Evolutionary conservation across 257 asterid species (phyloP).

Genomic region (Vinca minor): DNA sequence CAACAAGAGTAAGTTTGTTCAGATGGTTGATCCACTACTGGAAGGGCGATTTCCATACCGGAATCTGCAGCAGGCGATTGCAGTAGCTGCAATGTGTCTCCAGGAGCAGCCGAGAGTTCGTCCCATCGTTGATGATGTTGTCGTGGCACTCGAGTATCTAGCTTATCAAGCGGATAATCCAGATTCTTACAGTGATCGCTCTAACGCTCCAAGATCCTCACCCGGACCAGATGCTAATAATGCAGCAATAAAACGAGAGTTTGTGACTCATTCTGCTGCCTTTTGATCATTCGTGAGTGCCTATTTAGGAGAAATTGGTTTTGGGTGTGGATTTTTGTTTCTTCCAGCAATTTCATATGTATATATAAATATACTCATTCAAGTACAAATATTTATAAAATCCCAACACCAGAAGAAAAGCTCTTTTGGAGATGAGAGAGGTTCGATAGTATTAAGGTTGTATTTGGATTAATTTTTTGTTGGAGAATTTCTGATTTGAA

Average conservation of each 20-base stretch:
- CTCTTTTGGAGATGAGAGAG: too few relatives aligned
- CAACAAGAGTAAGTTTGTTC: constrained; percentile 48
- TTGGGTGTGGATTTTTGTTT: not conserved
- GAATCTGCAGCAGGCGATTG: constrained; percentile 64
- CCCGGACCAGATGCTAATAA: constrained; percentile 25
- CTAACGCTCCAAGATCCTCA: constrained; percentile 33
- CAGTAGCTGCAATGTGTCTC: constrained; percentile 82
- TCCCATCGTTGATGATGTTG: constrained; percentile 60
- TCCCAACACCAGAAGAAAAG: too few relatives aligned
- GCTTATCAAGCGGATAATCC: constrained; percentile 40
- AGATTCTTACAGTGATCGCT: constrained; percentile 23
- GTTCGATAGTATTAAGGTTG: too few relatives aligned
- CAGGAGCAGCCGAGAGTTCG: constrained; percentile 74
- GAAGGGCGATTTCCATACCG: constrained; percentile 51
- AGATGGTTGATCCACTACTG: constrained; percentile 61
- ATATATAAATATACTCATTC: not conserved
- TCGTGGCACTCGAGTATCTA: constrained; percentile 69
- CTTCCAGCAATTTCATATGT: not conserved
- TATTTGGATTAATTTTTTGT: too few relatives aligned
- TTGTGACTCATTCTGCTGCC: constrained; percentile 11
- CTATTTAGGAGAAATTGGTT: too few relatives aligned
- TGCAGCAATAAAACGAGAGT: constrained; percentile 13
- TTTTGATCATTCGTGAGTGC: constrained; percentile 8
- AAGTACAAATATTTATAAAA: not conserved
- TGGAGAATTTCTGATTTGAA: too few relatives aligned